A percentile compares a stretch with the other conserved stretches of the same genome.
Evolutionary conservation across 495 filamentous ascomycete genomes (phyloP).

Genomic region (Thermothielavioides terrestris): DNA sequence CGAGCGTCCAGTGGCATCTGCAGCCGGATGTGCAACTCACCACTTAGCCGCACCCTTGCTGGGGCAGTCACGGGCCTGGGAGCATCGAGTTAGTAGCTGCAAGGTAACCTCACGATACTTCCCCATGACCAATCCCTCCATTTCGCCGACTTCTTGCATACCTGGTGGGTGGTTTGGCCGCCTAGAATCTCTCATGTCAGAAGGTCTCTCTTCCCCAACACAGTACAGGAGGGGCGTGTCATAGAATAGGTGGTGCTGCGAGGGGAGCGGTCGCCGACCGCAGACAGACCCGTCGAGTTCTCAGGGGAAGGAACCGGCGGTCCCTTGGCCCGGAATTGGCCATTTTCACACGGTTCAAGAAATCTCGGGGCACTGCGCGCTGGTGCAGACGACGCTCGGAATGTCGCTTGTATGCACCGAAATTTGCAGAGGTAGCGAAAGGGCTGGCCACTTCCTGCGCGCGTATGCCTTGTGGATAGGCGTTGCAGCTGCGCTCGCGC

Average conservation of each 20-base stretch:
- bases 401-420: background rate
- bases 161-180: slow-evolving; percentile 43
- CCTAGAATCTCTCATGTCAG: slow-evolving; percentile 40
- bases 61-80: slow-evolving; percentile 84
- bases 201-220: slow-evolving; percentile 28
- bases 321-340: background rate
- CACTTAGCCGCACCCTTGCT: slow-evolving; percentile 89
- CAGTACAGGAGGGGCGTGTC: slow-evolving; percentile 18
- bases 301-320: too few species aligned
- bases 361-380: background rate
- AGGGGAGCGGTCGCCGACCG: slow-evolving; percentile 1
- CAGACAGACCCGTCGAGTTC: background rate
- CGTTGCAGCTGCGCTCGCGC: background rate
- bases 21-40: slow-evolving; percentile 36
- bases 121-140: slow-evolving; percentile 12
- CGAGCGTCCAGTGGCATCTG: background rate
- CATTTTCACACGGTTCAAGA: background rate
- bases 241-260: slow-evolving; percentile 8
- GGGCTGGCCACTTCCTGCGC: background rate
- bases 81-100: slow-evolving; percentile 16
- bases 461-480: background rate
- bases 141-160: slow-evolving; percentile 30
- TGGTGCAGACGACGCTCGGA: background rate
- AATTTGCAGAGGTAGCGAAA: background rate
- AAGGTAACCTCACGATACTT: slow-evolving; percentile 7